Base-by-base conservation (phyloP, 1,284 basidiomycete genomes). In the Tilletia caries region DNA sequence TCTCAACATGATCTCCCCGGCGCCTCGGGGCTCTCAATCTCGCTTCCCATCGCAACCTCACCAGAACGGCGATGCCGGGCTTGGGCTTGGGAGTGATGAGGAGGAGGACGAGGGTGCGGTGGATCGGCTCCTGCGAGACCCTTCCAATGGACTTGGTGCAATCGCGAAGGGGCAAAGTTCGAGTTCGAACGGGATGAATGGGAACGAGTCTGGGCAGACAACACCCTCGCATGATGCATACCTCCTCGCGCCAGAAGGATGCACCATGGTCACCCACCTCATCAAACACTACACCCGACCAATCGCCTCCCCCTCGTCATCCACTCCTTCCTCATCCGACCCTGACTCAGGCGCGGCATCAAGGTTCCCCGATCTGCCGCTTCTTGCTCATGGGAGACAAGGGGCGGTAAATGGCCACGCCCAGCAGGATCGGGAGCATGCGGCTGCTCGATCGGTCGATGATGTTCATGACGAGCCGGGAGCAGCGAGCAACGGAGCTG, bases 221-320 rank as follows among this genome's bases (percentile, higher is more conserved):
- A 5, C 25, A 8, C 20, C 29, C n/a, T 50, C 48, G 48, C 20
- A 50, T 25, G 54, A 60, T 32, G 8, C 54, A 10, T 60, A 18
- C 8, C 54, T 60, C 6, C 25, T 60, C 23, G 54, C 54, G 5
- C 54, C 54, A 10, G 52, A 41, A 29, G 65, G 25, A 6, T 71
- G 67, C n/a, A 78, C 80, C 1, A 81, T 80, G 77, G 79, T 79
- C 6, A 80, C 76, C 1, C 79, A 82, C 62, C 43, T 81, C 6
- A 66, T 80, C 32, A 66, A 44, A 34, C 64, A 48, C 20, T 2
- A 23, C 34, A 60, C 54, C 12, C 54, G 54, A 60, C 54, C 54
- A 6, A 18, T 60, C 32, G 25, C 32, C 20, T 23, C 25, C 20
- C 5, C 25, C 1, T 25, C 25, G 8, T 41, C n/a, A n/a, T n/a